Base-by-base conservation (phyloP, 2,329 filamentous ascomycete species). In the Waltergamsia citrina region DNA sequence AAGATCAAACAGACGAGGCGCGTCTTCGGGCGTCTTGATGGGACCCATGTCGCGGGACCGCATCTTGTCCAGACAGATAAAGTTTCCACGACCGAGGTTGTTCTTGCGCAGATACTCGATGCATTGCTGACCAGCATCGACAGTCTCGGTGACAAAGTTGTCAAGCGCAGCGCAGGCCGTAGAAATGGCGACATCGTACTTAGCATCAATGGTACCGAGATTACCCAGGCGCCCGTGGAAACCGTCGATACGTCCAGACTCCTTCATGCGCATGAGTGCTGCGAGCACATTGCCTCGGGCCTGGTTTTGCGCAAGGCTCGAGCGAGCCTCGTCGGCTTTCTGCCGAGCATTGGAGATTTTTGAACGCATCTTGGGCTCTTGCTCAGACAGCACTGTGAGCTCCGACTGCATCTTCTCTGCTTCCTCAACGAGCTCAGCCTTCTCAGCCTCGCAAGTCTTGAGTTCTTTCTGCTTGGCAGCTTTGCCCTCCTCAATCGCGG, bases 31-130 rank as follows among this genome's bases (percentile, higher is more conserved):
- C 0, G 92, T 98, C 38, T 84, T 71, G 34, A 96, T 88, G 0
- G 74, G 63, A 2, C 79, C 79, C 46, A 96, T 63, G 48, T 94
- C 85, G 34, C 85, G 77, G 21, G 73, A 68, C 17, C 86, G 77
- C 32, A 96, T 67, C 52, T 90, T 87, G 56, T 98, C 86, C 12
- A 98, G 71, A 44, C 92, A 85, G 49, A 98, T 96, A 56, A 98
- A 96, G 62, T 95, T 95, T 39, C 88, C 92, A 47, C 93, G 79
- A 10, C 92, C 92, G 4, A 98, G 78, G 46, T 95, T 95, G 48
- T 94, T 98, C 67, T 96, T 98, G 36, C 92, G 79, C 10, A 98
- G 71, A 51, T 98, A 92, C 52, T 96, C 92, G 42, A 98, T 96
- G 57, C 93, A 98, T 54, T 96, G 88, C 57, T 98, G 92, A 43